Conservation (phyloP, 2,329 filamentous ascomycete species). For the Penicillium occitanis region DNA sequence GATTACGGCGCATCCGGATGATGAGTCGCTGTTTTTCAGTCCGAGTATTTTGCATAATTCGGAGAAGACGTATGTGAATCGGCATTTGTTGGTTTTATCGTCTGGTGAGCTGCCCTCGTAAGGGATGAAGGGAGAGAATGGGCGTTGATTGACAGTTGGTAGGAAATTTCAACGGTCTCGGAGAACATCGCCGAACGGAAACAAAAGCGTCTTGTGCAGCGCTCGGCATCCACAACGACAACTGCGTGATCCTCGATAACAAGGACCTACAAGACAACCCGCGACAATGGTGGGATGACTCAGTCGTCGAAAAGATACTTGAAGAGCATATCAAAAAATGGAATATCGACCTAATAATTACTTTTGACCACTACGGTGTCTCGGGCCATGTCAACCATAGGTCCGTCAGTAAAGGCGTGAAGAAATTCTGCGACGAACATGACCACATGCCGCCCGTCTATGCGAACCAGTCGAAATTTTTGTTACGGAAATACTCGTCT, state of each 20-base stretch:
- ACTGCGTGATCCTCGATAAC: constrained; percentile 40
- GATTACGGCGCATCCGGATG: constrained; percentile 39
- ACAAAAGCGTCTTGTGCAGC: constrained; percentile 27
- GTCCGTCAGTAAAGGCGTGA: constrained; percentile 42
- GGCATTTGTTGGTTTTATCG: constrained; percentile 28
- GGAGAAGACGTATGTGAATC: constrained; percentile 23
- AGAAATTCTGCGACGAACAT: constrained; percentile 30
- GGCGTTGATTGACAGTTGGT: not conserved
- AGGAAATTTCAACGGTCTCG: constrained; percentile 30
- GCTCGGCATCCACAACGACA: constrained; percentile 28
- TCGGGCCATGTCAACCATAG: constrained; percentile 45
- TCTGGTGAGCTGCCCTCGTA: constrained; percentile 15
- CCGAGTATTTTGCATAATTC: constrained; percentile 28
- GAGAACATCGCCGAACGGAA: constrained; percentile 26
- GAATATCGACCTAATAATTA: constrained; percentile 45
- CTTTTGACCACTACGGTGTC: constrained; percentile 44
- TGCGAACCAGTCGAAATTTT: constrained; percentile 37
- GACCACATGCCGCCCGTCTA: constrained; percentile 36
- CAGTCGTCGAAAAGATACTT: constrained; percentile 35
- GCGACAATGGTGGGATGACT: constrained; percentile 41
- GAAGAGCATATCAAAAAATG: constrained; percentile 39
- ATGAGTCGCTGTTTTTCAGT: constrained; percentile 32
- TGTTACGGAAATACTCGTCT: constrained; percentile 43
- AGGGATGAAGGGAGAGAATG: not conserved
- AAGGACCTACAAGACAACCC: constrained; percentile 43